Evolutionary conservation across 1,284 basidiomycete genomes (phyloP).

Genomic region (Ceratobasidium theobromae): DNA sequence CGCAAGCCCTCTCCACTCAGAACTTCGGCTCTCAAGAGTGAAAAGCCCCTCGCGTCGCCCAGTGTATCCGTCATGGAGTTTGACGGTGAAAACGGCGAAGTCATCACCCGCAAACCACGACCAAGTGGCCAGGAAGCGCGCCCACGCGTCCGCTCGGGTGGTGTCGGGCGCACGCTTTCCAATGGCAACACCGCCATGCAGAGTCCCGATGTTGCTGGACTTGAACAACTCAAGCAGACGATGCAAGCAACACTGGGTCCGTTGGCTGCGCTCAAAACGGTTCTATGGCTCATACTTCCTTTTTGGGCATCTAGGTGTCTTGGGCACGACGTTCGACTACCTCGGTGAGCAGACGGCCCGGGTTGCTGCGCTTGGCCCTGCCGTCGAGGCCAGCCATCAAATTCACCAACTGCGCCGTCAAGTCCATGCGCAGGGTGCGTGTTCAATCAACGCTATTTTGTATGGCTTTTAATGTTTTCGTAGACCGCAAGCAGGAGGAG

Average conservation of each 20-base stretch:
- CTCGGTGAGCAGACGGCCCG: slow-evolving; percentile 51
- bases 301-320: slow-evolving; percentile 37
- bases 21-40: background rate
- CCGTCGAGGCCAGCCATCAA: slow-evolving; percentile 50
- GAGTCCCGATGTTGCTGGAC: slow-evolving; percentile 45
- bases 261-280: background rate
- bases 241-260: slow-evolving; percentile 49
- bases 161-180: background rate
- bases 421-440: slow-evolving; percentile 46
- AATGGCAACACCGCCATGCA: background rate
- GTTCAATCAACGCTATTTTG: background rate
- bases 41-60: slow-evolving; percentile 1
- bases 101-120: background rate
- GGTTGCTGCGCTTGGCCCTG: slow-evolving; percentile 49
- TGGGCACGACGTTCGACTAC: slow-evolving; percentile 48
- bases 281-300: slow-evolving; percentile 11
- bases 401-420: slow-evolving; percentile 46
- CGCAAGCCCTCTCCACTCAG: slow-evolving; percentile 24
- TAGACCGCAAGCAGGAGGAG: slow-evolving; percentile 43
- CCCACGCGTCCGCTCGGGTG: background rate
- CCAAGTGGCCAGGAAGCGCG: background rate
- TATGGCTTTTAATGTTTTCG: background rate
- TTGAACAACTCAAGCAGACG: slow-evolving; percentile 48
- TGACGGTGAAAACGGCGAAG: slow-evolving; percentile 10
- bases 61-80: background rate